A percentile compares a stretch with the other conserved stretches of the same genome.
Evolutionary conservation across 1,284 basidiomycete species (phyloP).

Genomic region (Cronartium ribicola): DNA sequence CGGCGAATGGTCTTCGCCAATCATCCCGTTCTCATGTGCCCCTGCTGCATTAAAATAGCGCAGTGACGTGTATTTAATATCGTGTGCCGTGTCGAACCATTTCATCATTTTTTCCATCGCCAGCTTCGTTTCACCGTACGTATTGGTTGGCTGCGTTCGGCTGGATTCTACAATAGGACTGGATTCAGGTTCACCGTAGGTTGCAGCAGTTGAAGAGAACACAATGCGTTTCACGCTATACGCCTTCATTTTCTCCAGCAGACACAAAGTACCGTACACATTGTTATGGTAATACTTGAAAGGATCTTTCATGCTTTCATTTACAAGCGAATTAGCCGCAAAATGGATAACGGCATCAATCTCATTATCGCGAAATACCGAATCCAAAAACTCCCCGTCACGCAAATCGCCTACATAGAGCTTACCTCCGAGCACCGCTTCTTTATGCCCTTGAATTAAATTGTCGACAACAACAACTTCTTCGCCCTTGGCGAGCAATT

Average conservation of each 20-base stretch:
- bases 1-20: conserved; percentile 93
- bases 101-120: conserved; percentile 88
- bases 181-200: conserved; percentile 86
- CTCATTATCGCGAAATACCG: conserved; percentile 76
- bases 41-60: conserved; percentile 91
- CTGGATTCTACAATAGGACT: conserved; percentile 95
- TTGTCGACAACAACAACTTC: conserved; percentile 91
- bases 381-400: conserved; percentile 64
- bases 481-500: conserved; percentile 80
- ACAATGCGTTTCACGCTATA: background rate
- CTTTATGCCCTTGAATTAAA: conserved; percentile 54
- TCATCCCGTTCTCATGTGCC: conserved; percentile 88
- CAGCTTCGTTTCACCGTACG: conserved; percentile 92
- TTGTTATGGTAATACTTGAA: conserved; percentile 90
- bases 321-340: conserved; percentile 96
- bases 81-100: conserved; percentile 77
- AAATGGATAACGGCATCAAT: conserved; percentile 97
- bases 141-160: conserved; percentile 79
- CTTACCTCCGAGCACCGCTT: conserved; percentile 61
- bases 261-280: conserved; percentile 73
- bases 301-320: conserved; percentile 92
- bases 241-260: conserved; percentile 58
- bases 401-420: conserved; percentile 70
- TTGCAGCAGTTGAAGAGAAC: conserved; percentile 90
- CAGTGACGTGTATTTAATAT: conserved; percentile 68